These are phyloP conservation scores for Asterionellopsis glacialis DNA, from an alignment of 108 stramenopile species.

Conservation along the genomic window DNA sequence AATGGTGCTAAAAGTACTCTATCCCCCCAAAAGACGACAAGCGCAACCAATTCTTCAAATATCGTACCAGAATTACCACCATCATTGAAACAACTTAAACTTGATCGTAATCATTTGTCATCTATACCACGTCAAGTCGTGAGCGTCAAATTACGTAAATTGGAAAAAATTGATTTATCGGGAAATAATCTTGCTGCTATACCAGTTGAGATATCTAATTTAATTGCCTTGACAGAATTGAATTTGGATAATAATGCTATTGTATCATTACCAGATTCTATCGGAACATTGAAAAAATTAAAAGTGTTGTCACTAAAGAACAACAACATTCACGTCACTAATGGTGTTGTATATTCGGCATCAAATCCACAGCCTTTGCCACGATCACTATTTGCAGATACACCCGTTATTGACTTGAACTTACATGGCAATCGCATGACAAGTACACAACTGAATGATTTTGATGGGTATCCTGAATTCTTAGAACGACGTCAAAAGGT, in stretches of 20 bases:
- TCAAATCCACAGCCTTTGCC: slow-evolving; percentile 81
- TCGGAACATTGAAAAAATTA: slow-evolving; percentile 58
- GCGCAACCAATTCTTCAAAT: slow-evolving; percentile 15
- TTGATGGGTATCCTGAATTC: slow-evolving; percentile 71
- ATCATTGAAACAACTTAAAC: slow-evolving; percentile 55
- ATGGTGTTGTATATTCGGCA: slow-evolving; percentile 19
- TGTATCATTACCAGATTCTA: slow-evolving; percentile 47
- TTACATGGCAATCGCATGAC: slow-evolving; percentile 78
- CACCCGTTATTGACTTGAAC: slow-evolving; percentile 79
- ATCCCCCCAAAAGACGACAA: neutral
- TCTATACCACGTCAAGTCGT: slow-evolving; percentile 41
- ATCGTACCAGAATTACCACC: slow-evolving; percentile 34
- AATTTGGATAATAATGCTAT: slow-evolving; percentile 72
- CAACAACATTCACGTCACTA: slow-evolving; percentile 59
- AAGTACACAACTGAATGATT: slow-evolving; percentile 65
- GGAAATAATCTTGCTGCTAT: slow-evolving; percentile 55
- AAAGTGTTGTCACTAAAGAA: slow-evolving; percentile 64
- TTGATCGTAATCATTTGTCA: slow-evolving; percentile 49
- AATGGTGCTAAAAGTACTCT: neutral
- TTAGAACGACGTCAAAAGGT: slow-evolving; percentile 74
- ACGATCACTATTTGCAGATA: slow-evolving; percentile 51
- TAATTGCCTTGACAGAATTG: slow-evolving; percentile 55
- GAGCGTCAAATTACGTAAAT: slow-evolving; percentile 18
- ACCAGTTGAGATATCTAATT: slow-evolving; percentile 52
- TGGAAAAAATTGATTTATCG: slow-evolving; percentile 72